Evolutionary conservation across 331 rosid genomes (phyloP), one percentile per base, ranked within the genome.

Genomic region (Quercus lobata): DNA sequence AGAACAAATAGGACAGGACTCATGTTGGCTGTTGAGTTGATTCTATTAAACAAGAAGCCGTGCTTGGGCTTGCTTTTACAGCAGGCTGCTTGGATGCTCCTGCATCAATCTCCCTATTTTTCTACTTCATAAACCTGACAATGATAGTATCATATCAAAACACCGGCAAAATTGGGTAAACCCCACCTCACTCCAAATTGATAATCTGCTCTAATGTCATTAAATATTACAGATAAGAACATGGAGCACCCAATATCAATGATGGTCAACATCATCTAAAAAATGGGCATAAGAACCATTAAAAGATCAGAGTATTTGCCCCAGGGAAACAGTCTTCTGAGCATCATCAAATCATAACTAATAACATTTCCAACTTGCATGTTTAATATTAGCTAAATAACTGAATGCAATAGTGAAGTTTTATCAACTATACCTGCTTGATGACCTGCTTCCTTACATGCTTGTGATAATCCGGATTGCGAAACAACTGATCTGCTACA

Each of bases 401-500:
- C 21, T 57, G 52, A 52, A 70, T 29, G 79, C 77, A 79, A 30
- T 41, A 24, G 66, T 83, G 81, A 62, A 75, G 78, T 27, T 76
- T 35, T 21, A 49, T 80, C 75, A 71, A 62, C 69, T 79, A 69
- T 63, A 95, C 99, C 97, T 96, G 99, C 88, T 93, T 96, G 82
- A 89, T 83, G 78, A 90, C 91, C 88, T 90, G 92, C 85, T 87
- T 91, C 86, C 99, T 88, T 52, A 96, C 97, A 87, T 96, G 89
- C 90, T 91, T 96, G 90, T 96, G 99, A 83, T 93, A 82, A 53
- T 93, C 99, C 24, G 98, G 84, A 78, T 79, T 90, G 72, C 83
- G 85, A 83, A 91, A 96, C 82, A 96, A 86, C 83, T 96, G 99
- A 91, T 96, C 99, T 35, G 98, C 98, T 84, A 96, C n/a, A 69